Base-by-base conservation (phyloP, 495 filamentous ascomycete genomes). In the Penicillium manginii region DNA sequence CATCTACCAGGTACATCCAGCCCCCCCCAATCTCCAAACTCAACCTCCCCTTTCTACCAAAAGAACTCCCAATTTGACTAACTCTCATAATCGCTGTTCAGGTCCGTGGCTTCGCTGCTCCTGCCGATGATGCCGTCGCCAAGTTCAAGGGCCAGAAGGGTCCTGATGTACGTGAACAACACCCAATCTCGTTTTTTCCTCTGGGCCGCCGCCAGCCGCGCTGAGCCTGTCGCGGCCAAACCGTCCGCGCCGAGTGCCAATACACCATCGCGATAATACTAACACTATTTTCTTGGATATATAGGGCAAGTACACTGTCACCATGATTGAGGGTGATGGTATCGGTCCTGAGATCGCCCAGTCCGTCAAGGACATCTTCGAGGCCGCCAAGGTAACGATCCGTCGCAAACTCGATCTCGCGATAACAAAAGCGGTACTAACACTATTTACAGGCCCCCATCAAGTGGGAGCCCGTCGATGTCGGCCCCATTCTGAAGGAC, bases 321-420 rank as follows among this genome's bases (percentile, higher is more conserved):
- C 91, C 66, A 82, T 98, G 74, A 98, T 98, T 63, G 94, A 98
- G 81, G 94, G 94, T 79, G 94, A 98, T 69, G 94, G 94, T 73
- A 98, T 98, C 71, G 94, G 94, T 58, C 93, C 93, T 55, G 93
- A 98, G 78, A 98, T 98, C 69, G 87, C 94, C 61, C 91, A 96
- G 76, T 93, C 93, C 26, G 91, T 98, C 59, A 97, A 97, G 83
- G 90, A 96, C 73, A 98, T 98, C 75, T 98, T 96, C 79, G 82
- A 87, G 61, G 96, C 96, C 65, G 94, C 96, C 59, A 90, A 93
- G 78, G 93, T 96, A 84, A 51, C 72, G 32, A 54, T 60, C 49
- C 46, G 51, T 58, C 54, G 50, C 47, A 55, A 53, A 32, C 21
- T 35, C 32, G 63, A 62, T 50, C 57, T 47, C 45, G 15, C 45